Base-by-base conservation (phyloP, 2,329 filamentous ascomycete genomes). In the Erysiphe neolycopersici region DNA sequence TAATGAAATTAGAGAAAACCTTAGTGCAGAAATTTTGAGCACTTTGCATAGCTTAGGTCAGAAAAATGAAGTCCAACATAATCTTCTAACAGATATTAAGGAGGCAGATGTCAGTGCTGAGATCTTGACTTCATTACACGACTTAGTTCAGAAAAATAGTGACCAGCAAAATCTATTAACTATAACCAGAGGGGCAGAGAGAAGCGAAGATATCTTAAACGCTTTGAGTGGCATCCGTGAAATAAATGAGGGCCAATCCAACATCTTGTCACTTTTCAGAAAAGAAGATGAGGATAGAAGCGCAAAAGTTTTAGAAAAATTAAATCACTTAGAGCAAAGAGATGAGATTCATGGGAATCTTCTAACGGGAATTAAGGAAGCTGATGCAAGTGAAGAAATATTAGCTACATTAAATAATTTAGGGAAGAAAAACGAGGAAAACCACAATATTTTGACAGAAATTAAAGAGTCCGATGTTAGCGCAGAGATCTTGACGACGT, bases 1-100 rank as follows among this genome's bases (percentile, higher is more conserved):
- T 1, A 49, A 42, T 13, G 55, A 57, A 43, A 49, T 57, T 39
- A 56, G 54, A 43, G 52, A 55, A n/a, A 52, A 57, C 44, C 49
- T 57, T 13, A 47, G 46, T 18, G 53, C 54, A 11, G 54, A 56
- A 33, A 55, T 56, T 9, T 44, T 57, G 12, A 56, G 53, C n/a
- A 46, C 52, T 13, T 45, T 57, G 2, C 52, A 55, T 41, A 50
- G 52, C 29, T 35, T 52, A 19, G 48, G 45, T 5, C 50, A 54
- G 30, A 38, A 44, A 4, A 49, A 52, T 32, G 45, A 49, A 10
- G 44, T 44, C 11, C 50, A 52, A 26, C 42, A 43, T n/a, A 46
- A 47, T 18, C 32, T 50, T 8, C 48, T 57, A 4, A 35, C 44
- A 12, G 53, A 53, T 31, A 48, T 56, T 5, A 44, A 48, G 40